These are phyloP conservation scores for Plasmodium coatneyi DNA, from an alignment of 169 alveolate genomes.

Conservation along the genomic window DNA sequence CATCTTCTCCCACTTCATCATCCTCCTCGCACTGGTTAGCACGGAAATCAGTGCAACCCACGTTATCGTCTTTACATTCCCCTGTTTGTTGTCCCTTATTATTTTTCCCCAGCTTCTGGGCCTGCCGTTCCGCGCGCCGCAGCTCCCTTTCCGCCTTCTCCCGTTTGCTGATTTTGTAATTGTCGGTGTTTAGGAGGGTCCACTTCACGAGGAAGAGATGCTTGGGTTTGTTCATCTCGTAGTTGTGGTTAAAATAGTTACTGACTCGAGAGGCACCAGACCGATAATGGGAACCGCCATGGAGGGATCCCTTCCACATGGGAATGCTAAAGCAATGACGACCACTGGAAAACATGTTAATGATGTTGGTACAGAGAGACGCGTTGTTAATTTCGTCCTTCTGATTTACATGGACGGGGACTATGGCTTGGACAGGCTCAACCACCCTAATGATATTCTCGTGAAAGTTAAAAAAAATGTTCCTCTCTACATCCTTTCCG, in stretches of 20 bases:
- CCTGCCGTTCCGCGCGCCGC: background rate
- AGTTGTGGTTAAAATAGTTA: slow-evolving; percentile 16
- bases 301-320: background rate
- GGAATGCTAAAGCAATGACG: slow-evolving; percentile 13
- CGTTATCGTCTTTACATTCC: background rate
- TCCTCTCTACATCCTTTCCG: slow-evolving; percentile 2
- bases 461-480: background rate
- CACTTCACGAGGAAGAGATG: slow-evolving; percentile 33
- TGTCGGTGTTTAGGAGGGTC: slow-evolving; percentile 20
- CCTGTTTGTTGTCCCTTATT: background rate
- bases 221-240: slow-evolving; percentile 46
- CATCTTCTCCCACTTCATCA: background rate
- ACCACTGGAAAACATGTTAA: slow-evolving; percentile 37
- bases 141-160: background rate
- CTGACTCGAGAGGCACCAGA: background rate
- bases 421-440: slow-evolving; percentile 13
- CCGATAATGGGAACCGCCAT: background rate
- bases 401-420: slow-evolving; percentile 20
- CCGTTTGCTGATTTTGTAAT: slow-evolving; percentile 24
- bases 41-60: background rate
- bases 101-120: background rate
- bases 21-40: background rate
- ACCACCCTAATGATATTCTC: background rate
- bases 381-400: slow-evolving; percentile 34
- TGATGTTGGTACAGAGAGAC: slow-evolving; percentile 17